Percentiles rank a stretch among this genome's conserved stretches.
phyloP scores from a whole-genome alignment of 2,329 filamentous ascomycete species.

The Aspergillus sp. region DNA sequence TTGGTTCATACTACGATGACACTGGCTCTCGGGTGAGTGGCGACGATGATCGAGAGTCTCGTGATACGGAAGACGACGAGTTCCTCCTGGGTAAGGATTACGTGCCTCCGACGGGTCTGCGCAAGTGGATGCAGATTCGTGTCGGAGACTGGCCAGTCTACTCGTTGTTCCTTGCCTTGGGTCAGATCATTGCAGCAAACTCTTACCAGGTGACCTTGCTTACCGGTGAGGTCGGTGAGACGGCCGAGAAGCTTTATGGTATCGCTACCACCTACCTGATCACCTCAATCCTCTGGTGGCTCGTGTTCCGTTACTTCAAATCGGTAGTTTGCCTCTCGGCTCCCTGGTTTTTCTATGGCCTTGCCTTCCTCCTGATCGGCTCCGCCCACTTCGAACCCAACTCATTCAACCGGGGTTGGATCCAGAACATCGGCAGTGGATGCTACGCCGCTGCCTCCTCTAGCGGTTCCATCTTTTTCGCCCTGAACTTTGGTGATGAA shows the following conservation, averaged over 20 bases:
- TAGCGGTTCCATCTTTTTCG: slow-evolving; percentile 64
- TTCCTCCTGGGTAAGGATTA: slow-evolving; percentile 59
- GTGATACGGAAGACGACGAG: slow-evolving; percentile 47
- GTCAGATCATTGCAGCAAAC: slow-evolving; percentile 64
- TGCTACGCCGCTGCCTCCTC: slow-evolving; percentile 63
- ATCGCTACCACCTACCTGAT: slow-evolving; percentile 61
- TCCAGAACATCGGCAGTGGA: slow-evolving; percentile 62
- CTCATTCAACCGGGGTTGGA: slow-evolving; percentile 47
- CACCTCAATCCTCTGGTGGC: slow-evolving; percentile 63
- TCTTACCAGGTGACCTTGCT: slow-evolving; percentile 69
- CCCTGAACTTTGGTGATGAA: slow-evolving; percentile 66
- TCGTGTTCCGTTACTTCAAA: slow-evolving; percentile 58
- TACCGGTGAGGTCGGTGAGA: slow-evolving; percentile 63
- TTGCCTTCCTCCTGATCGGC: slow-evolving; percentile 63
- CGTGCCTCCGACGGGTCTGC: slow-evolving; percentile 56
- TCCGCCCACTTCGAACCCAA: slow-evolving; percentile 55
- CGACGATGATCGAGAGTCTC: slow-evolving; percentile 26
- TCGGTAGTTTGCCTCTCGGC: slow-evolving; percentile 58
- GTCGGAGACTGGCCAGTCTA: slow-evolving; percentile 65
- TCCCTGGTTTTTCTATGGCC: slow-evolving; percentile 63
- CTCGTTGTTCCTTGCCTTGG: slow-evolving; percentile 60
- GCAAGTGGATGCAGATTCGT: slow-evolving; percentile 56
- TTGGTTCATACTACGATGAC: slow-evolving; percentile 43
- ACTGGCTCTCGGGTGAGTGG: slow-evolving; percentile 31
- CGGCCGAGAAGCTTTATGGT: slow-evolving; percentile 59